These are phyloP conservation scores for Pleurotus eryngii DNA, from an alignment of 768 basidiomycete genomes.

Conservation along the genomic window DNA sequence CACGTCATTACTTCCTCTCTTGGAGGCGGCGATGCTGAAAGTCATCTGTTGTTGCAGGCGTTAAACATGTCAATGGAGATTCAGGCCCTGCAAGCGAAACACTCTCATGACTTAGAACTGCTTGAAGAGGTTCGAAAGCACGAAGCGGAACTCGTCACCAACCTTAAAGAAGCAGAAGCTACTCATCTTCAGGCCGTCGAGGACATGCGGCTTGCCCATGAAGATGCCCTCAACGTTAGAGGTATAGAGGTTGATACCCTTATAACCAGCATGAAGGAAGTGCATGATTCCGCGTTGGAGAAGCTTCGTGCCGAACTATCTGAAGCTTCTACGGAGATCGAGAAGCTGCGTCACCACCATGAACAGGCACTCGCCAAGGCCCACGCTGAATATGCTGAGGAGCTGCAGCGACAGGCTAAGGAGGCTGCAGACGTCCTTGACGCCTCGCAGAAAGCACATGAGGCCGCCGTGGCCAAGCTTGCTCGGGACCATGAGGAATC, in stretches of 20 bases:
- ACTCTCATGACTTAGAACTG: conserved; percentile 46
- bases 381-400: conserved; percentile 48
- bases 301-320: conserved; percentile 42
- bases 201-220: conserved; percentile 47
- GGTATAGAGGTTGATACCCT: conserved; percentile 44
- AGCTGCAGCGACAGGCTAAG: conserved; percentile 48
- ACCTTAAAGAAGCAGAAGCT: conserved; percentile 49
- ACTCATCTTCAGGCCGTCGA: conserved; percentile 48
- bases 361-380: conserved; percentile 59
- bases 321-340: conserved; percentile 36
- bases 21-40: background rate
- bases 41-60: conserved; percentile 39
- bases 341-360: conserved; percentile 54
- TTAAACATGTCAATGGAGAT: conserved; percentile 88
- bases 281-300: conserved; percentile 34
- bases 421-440: conserved; percentile 52
- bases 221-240: conserved; percentile 34
- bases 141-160: conserved; percentile 50
- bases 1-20: background rate
- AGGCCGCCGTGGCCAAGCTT: conserved; percentile 43
- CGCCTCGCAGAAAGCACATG: conserved; percentile 51
- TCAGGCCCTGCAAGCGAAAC: conserved; percentile 64
- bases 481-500: conserved; percentile 50
- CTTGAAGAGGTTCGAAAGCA: conserved; percentile 56
- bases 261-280: conserved; percentile 43